These are phyloP conservation scores for Chamaecyparis obtusa DNA, from an alignment of 75 land plant genomes.

Conservation along the genomic window DNA sequence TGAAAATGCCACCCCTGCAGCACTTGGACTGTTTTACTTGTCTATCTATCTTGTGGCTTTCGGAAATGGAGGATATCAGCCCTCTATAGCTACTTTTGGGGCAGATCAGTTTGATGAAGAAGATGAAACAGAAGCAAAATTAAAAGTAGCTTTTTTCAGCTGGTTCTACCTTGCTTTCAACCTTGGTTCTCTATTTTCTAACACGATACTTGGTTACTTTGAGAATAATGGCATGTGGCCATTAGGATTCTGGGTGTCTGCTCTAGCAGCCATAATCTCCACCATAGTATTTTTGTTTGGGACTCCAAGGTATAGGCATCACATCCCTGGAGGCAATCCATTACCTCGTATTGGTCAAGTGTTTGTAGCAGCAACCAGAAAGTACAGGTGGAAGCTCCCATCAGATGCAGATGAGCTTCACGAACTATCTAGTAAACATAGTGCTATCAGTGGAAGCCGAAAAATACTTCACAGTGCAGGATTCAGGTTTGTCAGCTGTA, in stretches of 20 bases:
- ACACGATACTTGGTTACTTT: slow-evolving; percentile 69
- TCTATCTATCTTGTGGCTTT: slow-evolving; percentile 75
- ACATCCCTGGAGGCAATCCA: slow-evolving; percentile 74
- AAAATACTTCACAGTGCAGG: slow-evolving; percentile 55
- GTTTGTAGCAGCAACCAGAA: slow-evolving; percentile 57
- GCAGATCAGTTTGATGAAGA: slow-evolving; percentile 86
- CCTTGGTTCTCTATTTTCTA: slow-evolving; percentile 72
- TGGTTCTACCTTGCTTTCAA: slow-evolving; percentile 80
- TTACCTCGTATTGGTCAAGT: slow-evolving; percentile 75
- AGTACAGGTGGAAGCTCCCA: slow-evolving; percentile 39
- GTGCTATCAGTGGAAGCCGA: slow-evolving; percentile 24
- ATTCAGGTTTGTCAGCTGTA: slow-evolving; percentile 39
- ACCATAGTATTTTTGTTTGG: slow-evolving; percentile 40
- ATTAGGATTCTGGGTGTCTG: slow-evolving; percentile 61
- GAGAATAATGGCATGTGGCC: slow-evolving; percentile 73
- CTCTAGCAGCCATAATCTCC: slow-evolving; percentile 44
- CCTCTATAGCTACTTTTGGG: slow-evolving; percentile 73
- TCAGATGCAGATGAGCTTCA: slow-evolving; percentile 1
- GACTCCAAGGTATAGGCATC: slow-evolving; percentile 40
- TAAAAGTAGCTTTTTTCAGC: slow-evolving; percentile 60
- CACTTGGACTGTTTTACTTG: slow-evolving; percentile 55
- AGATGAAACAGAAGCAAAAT: slow-evolving; percentile 27
- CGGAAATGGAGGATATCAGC: slow-evolving; percentile 85
- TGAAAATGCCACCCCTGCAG: slow-evolving; percentile 20
- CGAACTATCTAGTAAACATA: background rate